phyloP scores from a whole-genome alignment of 306 rosid species.

The Pueraria montana region DNA sequence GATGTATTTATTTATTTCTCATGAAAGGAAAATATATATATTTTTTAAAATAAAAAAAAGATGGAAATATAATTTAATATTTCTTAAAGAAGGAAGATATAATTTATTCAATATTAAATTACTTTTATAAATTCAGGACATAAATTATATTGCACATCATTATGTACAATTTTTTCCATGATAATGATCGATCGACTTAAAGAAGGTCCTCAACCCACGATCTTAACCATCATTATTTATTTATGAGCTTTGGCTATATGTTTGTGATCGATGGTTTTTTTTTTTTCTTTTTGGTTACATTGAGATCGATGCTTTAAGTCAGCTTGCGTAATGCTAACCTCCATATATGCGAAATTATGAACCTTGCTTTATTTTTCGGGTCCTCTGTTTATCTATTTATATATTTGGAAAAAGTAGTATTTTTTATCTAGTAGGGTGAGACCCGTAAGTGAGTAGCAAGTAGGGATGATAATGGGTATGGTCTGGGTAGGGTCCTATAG shows the following conservation, averaged over 20 bases:
- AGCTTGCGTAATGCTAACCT: slow-evolving; percentile 39
- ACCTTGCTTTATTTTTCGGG: not conserved
- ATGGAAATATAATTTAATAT: not conserved
- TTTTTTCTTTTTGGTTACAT: not conserved
- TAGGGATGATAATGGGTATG: too few species aligned
- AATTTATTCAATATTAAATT: not conserved
- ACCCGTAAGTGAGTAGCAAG: too few species aligned
- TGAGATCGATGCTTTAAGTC: slow-evolving; percentile 10
- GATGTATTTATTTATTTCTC: too few species aligned
- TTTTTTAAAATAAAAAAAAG: too few species aligned
- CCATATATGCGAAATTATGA: slow-evolving; percentile 6
- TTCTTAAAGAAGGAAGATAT: not conserved
- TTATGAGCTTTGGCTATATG: slow-evolving; percentile 9
- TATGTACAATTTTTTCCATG: not conserved
- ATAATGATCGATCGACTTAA: slow-evolving; percentile 32
- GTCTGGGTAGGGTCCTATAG: too few species aligned
- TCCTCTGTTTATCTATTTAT: not conserved
- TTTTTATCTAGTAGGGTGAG: too few species aligned
- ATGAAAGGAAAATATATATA: too few species aligned
- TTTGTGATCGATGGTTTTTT: not conserved
- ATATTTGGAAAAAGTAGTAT: not conserved
- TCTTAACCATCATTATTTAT: slow-evolving; percentile 30
- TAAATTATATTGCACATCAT: slow-evolving; percentile 10
- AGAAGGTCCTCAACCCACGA: slow-evolving; percentile 23
- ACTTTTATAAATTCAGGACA: not conserved